Percentiles rank a stretch among this genome's conserved stretches.
Conservation (phyloP, 1,284 basidiomycete species). For the Naganishia albida region DNA sequence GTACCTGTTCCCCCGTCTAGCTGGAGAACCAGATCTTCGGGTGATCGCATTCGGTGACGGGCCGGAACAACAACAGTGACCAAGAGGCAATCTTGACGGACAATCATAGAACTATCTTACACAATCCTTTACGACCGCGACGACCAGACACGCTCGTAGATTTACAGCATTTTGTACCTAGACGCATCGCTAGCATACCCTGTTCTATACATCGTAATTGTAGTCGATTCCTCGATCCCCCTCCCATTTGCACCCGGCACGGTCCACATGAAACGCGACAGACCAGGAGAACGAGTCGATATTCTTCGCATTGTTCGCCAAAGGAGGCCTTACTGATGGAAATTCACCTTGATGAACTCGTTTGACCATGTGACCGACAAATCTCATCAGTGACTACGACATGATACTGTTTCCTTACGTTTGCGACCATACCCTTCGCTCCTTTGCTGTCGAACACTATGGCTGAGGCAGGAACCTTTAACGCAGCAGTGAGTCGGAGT, state of each 20-base stretch:
- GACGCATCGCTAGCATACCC: slow-evolving; percentile 1
- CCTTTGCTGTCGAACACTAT: too few species aligned
- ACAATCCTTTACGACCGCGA: neutral
- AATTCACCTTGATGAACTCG: too few species aligned
- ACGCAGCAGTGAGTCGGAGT: too few species aligned
- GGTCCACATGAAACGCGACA: neutral
- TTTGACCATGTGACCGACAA: too few species aligned
- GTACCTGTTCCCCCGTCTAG: slow-evolving; percentile 18
- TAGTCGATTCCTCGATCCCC: too few species aligned
- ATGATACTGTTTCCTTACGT: too few species aligned
- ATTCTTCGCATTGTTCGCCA: neutral
- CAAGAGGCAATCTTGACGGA: neutral
- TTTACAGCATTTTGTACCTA: slow-evolving; percentile 2
- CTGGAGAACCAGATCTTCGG: slow-evolving; percentile 27
- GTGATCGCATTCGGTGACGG: slow-evolving; percentile 18
- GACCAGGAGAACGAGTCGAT: neutral
- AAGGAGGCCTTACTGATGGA: too few species aligned
- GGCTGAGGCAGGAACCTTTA: too few species aligned
- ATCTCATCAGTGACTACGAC: too few species aligned
- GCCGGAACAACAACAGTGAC: neutral
- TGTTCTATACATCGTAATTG: neutral
- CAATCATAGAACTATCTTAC: neutral
- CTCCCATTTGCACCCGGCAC: neutral
- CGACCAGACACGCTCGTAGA: neutral
- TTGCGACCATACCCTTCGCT: too few species aligned